Evolutionary conservation across 345 rosid genomes (phyloP).

Genomic region (Moricandia moricandioides): DNA sequence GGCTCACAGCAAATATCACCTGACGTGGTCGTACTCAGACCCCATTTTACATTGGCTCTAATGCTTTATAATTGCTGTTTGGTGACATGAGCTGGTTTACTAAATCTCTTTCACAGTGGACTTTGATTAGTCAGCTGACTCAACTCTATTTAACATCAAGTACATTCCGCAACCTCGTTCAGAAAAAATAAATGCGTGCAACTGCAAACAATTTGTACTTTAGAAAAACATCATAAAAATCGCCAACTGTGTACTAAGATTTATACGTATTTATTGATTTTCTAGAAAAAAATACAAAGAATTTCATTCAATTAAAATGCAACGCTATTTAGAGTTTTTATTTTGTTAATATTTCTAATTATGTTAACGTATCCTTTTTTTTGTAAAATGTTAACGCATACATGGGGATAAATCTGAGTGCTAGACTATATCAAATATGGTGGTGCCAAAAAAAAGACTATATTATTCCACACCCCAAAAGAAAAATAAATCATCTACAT

Average conservation of each 20-base stretch:
- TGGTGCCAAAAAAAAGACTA: no score
- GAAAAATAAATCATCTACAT: background rate
- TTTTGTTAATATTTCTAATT: background rate
- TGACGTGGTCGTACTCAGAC: constrained; percentile 36
- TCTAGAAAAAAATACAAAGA: background rate
- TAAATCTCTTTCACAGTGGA: constrained; percentile 27
- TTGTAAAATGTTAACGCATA: no score
- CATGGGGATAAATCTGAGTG: background rate
- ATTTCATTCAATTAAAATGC: background rate
- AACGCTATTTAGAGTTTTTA: background rate
- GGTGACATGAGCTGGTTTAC: constrained; percentile 25
- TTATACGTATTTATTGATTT: background rate
- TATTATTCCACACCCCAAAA: background rate
- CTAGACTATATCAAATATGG: background rate
- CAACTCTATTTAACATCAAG: background rate
- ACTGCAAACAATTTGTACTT: background rate
- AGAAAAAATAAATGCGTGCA: background rate
- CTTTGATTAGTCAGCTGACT: constrained; percentile 12
- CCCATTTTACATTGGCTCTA: constrained; percentile 13
- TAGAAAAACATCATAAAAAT: background rate
- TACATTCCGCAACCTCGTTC: background rate
- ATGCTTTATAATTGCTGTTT: background rate
- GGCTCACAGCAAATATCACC: constrained; percentile 24
- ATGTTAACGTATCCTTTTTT: background rate
- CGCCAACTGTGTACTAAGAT: background rate